Percentiles rank a stretch among this genome's conserved stretches.
Conservation (phyloP, 495 filamentous ascomycete genomes). For the Aspergillus cristatus region DNA sequence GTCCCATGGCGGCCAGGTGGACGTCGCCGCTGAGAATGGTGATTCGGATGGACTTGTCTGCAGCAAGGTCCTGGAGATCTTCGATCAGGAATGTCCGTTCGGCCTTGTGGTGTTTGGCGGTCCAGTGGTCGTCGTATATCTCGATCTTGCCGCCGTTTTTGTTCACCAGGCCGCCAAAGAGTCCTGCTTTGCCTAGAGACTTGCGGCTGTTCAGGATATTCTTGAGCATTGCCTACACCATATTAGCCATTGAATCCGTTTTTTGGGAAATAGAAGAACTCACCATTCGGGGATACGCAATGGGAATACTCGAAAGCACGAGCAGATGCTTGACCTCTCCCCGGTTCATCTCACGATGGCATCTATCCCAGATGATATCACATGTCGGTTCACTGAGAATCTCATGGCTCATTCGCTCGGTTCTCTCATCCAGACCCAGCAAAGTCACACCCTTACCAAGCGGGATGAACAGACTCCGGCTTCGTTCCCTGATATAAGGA, state of each 20-base stretch:
- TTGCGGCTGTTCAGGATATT: conserved; percentile 79
- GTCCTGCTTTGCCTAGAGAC: conserved; percentile 69
- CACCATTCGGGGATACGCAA: conserved; percentile 89
- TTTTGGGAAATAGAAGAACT: conserved; percentile 6
- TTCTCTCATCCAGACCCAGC: conserved; percentile 82
- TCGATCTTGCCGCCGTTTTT: conserved; percentile 88
- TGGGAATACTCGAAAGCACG: conserved; percentile 74
- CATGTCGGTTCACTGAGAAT: conserved; percentile 76
- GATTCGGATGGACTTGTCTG: conserved; percentile 81
- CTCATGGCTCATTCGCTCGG: conserved; percentile 73
- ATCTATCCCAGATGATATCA: conserved; percentile 75
- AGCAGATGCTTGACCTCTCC: conserved; percentile 84
- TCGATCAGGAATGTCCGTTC: conserved; percentile 83
- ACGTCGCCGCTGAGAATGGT: conserved; percentile 89
- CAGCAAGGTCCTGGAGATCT: conserved; percentile 82
- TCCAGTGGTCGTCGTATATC: conserved; percentile 96
- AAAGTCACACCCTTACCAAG: conserved; percentile 72
- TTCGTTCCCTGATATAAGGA: conserved; percentile 82
- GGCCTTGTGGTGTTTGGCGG: conserved; percentile 82
- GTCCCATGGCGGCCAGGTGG: conserved; percentile 82
- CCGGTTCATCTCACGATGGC: conserved; percentile 66
- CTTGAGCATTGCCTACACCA: conserved; percentile 51
- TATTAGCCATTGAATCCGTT: conserved; percentile 11
- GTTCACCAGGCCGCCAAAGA: conserved; percentile 76
- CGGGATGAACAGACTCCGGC: conserved; percentile 77